These are phyloP conservation scores for Vitis vinifera DNA, from an alignment of 164 flowering plant species.

Conservation along the genomic window DNA sequence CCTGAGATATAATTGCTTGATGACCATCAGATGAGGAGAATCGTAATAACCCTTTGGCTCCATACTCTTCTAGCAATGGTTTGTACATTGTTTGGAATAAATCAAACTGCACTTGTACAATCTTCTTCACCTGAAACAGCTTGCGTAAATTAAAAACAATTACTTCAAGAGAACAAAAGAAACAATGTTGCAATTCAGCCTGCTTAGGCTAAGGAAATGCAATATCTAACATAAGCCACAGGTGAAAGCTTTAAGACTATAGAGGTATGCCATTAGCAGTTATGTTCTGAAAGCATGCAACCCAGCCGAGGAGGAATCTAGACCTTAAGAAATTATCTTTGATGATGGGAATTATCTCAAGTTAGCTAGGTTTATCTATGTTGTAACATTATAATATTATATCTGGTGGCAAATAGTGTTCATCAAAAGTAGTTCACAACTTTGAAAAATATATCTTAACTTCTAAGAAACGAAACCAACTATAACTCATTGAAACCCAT, in stretches of 20 bases:
- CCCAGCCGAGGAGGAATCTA: not conserved
- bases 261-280: not conserved
- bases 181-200: not conserved
- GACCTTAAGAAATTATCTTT: not conserved
- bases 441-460: not conserved
- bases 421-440: not conserved
- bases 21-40: slow-evolving; percentile 33
- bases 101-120: slow-evolving; percentile 66
- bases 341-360: not conserved
- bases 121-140: slow-evolving; percentile 62
- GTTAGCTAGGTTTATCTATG: not conserved
- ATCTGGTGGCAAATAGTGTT: not conserved
- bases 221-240: not conserved
- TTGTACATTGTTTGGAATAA: slow-evolving; percentile 63
- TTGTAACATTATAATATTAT: not conserved
- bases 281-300: not conserved
- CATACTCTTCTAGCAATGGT: slow-evolving; percentile 60
- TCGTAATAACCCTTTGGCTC: slow-evolving; percentile 47
- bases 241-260: not conserved
- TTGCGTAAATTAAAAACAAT: not conserved
- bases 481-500: not conserved
- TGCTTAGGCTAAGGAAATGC: not conserved
- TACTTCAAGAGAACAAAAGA: not conserved
- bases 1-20: slow-evolving; percentile 52
- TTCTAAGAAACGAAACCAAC: not conserved